A percentile compares a stretch with the other conserved stretches of the same genome.
Conservation (phyloP, 2,329 filamentous ascomycete genomes). For the Colletotrichum acutatum region DNA sequence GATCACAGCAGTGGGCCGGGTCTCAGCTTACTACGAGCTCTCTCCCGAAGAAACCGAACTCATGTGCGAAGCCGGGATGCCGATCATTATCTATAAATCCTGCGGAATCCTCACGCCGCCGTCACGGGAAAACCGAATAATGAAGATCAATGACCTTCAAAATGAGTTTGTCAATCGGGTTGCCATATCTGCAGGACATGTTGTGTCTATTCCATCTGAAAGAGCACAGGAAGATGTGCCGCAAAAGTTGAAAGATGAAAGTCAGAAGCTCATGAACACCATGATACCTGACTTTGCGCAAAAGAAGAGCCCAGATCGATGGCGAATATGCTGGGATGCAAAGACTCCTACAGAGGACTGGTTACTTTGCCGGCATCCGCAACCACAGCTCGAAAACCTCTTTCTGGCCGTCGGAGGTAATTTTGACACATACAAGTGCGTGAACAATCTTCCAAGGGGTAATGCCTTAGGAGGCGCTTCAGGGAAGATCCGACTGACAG, state of each 20-base stretch:
- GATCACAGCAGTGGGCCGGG: constrained; percentile 18
- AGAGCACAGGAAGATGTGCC: background rate
- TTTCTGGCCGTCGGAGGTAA: constrained; percentile 17
- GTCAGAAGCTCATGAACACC: background rate
- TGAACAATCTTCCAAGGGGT: no score
- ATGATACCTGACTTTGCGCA: background rate
- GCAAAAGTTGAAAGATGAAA: background rate
- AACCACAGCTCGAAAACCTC: background rate
- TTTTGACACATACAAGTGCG: constrained; percentile 26
- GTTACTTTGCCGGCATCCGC: constrained; percentile 13
- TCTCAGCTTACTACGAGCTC: constrained; percentile 17
- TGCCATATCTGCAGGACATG: background rate
- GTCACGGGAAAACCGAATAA: constrained; percentile 3
- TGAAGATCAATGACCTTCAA: constrained; percentile 21
- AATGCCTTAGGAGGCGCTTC: no score
- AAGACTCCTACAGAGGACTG: constrained; percentile 17
- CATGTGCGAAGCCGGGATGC: constrained; percentile 2
- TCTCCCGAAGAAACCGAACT: background rate
- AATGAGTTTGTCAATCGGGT: constrained; percentile 24
- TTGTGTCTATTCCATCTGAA: background rate
- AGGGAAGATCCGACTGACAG: background rate
- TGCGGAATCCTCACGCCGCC: constrained; percentile 14
- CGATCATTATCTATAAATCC: constrained; percentile 1
- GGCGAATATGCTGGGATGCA: constrained; percentile 24
- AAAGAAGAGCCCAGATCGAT: background rate